Percentiles rank a stretch among this genome's conserved stretches.
phyloP scores from a whole-genome alignment of 306 rosid species.

The Fagus sylvatica region DNA sequence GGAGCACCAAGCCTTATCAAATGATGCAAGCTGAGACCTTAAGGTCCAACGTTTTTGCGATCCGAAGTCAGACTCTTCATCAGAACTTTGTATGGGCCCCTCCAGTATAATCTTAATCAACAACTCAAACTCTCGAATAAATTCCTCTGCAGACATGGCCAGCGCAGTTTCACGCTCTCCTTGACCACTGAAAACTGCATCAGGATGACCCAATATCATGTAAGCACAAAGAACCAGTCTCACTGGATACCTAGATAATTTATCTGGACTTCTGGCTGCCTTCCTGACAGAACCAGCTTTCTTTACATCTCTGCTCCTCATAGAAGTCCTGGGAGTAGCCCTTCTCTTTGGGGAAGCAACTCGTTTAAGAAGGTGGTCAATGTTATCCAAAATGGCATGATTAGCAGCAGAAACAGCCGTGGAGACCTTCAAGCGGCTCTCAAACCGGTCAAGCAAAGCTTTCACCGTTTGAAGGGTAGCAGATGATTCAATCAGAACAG shows the following conservation, averaged over 20 bases:
- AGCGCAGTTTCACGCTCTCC: conserved; percentile 80
- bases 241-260: conserved; percentile 73
- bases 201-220: conserved; percentile 86
- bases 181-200: conserved; percentile 77
- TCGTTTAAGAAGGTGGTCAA: conserved; percentile 87
- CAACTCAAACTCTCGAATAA: conserved; percentile 67
- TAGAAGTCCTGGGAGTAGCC: conserved; percentile 55
- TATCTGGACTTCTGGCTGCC: conserved; percentile 38
- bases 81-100: conserved; percentile 66
- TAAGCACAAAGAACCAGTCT: conserved; percentile 86
- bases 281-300: conserved; percentile 39
- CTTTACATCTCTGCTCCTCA: conserved; percentile 53
- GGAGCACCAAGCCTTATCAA: conserved; percentile 95
- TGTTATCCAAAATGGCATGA: conserved; percentile 61
- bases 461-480: conserved; percentile 78
- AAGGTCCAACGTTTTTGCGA: conserved; percentile 59
- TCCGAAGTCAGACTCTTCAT: conserved; percentile 53
- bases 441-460: conserved; percentile 75
- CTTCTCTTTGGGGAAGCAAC: conserved; percentile 83
- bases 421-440: conserved; percentile 67
- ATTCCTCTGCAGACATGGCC: conserved; percentile 74
- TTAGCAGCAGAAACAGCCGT: conserved; percentile 48
- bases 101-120: conserved; percentile 63
- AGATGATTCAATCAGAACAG: conserved; percentile 74
- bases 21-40: conserved; percentile 78